Percentiles rank a stretch among this genome's conserved stretches.
These are phyloP conservation scores for Crotalaria pallida DNA, from an alignment of 306 rosid genomes.

Conservation along the genomic window DNA sequence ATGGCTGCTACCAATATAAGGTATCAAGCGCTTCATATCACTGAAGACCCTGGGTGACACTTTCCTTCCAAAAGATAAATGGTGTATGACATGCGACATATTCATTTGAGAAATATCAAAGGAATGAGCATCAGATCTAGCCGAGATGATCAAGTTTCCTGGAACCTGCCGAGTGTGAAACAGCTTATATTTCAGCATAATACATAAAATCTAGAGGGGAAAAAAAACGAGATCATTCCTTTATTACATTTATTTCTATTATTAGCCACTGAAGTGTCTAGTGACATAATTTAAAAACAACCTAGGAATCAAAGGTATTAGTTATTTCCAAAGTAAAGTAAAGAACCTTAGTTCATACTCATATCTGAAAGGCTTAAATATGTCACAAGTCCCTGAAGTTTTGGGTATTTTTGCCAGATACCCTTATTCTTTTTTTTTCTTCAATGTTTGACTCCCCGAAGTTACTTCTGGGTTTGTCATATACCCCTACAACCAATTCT, in stretches of 20 bases:
- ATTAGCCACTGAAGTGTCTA: not conserved
- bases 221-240: not conserved
- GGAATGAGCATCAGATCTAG: conserved; percentile 86
- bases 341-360: conserved; percentile 7
- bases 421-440: too few species aligned
- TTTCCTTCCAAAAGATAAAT: conserved; percentile 81
- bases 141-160: conserved; percentile 75
- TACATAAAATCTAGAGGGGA: not conserved
- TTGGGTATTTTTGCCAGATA: too few species aligned
- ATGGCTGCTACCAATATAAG: conserved; percentile 76
- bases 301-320: not conserved
- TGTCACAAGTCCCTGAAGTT: too few species aligned
- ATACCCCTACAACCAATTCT: too few species aligned
- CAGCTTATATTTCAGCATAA: conserved; percentile 19
- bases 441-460: too few species aligned
- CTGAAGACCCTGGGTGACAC: conserved; percentile 59
- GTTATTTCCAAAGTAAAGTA: not conserved
- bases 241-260: too few species aligned
- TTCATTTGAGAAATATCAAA: conserved; percentile 93
- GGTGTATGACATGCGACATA: conserved; percentile 85
- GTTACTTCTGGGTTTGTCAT: too few species aligned
- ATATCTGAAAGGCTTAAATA: too few species aligned
- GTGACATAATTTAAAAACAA: not conserved
- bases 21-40: conserved; percentile 77
- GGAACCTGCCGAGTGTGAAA: conserved; percentile 68